A percentile compares a stretch with the other conserved stretches of the same genome.
These are phyloP conservation scores for Pseudocercospora cruenta DNA, from an alignment of 2,329 filamentous ascomycete species.

Conservation along the genomic window DNA sequence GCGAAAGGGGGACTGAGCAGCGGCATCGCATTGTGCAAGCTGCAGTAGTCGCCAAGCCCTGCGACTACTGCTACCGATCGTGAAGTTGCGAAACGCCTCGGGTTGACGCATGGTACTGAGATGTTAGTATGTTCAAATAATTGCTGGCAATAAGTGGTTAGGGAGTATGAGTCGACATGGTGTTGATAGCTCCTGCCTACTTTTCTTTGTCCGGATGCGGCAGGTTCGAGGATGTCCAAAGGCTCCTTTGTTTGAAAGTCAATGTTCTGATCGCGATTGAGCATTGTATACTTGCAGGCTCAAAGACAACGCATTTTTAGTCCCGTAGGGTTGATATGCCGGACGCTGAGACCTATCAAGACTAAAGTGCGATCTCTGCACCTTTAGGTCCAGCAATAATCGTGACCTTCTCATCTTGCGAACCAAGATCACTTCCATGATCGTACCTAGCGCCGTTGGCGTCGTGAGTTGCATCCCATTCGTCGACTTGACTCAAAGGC, in stretches of 20 bases:
- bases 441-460: slow-evolving; percentile 34
- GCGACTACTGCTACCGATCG: neutral
- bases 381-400: slow-evolving; percentile 8
- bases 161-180: neutral
- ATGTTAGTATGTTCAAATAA: neutral
- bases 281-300: neutral
- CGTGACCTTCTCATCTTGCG: slow-evolving; percentile 13
- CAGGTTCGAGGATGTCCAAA: neutral
- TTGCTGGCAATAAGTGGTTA: neutral
- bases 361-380: neutral
- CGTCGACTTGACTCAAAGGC: slow-evolving; percentile 52
- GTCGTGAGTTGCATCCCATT: slow-evolving; percentile 65
- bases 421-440: slow-evolving; percentile 7
- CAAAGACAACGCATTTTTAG: neutral
- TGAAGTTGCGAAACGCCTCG: neutral
- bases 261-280: neutral
- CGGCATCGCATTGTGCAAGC: neutral
- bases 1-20: neutral
- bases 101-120: neutral
- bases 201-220: neutral
- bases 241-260: neutral
- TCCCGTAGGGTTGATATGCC: neutral
- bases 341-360: neutral
- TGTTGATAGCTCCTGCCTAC: neutral
- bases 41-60: neutral